Percentiles rank a stretch among this genome's conserved stretches.
Evolutionary conservation across 352 stramenopile genomes (phyloP).

Genomic region (Globisporangium cederbergense): DNA sequence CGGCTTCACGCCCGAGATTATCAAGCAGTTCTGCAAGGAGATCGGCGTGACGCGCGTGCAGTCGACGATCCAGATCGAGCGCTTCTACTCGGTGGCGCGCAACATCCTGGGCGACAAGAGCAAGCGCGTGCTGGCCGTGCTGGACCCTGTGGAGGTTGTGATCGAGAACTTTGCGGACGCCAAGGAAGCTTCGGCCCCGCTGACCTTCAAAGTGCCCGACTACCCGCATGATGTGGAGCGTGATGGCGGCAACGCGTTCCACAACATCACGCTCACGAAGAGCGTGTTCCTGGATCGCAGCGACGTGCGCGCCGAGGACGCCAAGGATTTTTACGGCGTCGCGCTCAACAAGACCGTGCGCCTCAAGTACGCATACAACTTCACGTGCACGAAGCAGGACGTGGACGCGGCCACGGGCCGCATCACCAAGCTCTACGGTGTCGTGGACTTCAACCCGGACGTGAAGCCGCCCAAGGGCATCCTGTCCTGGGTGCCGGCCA

Average conservation of each 20-base stretch:
- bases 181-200: constrained; percentile 27
- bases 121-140: constrained; percentile 77
- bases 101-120: constrained; percentile 62
- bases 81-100: constrained; percentile 68
- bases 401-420: constrained; percentile 45
- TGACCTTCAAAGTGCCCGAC: constrained; percentile 57
- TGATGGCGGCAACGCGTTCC: constrained; percentile 45
- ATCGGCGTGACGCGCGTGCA: constrained; percentile 85
- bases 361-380: constrained; percentile 95
- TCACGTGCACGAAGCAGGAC: constrained; percentile 90
- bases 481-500: constrained; percentile 94
- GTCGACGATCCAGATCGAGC: constrained; percentile 86
- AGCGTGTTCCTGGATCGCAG: constrained; percentile 70
- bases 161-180: constrained; percentile 62
- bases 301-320: constrained; percentile 62
- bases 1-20: constrained; percentile 80
- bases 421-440: constrained; percentile 59
- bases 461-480: constrained; percentile 91
- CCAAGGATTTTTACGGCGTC: constrained; percentile 93
- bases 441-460: constrained; percentile 70
- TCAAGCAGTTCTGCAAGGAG: constrained; percentile 87
- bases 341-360: constrained; percentile 94
- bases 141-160: constrained; percentile 74
- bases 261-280: constrained; percentile 60
- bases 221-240: constrained; percentile 73